Evolutionary conservation across 495 filamentous ascomycete species (phyloP).

Genomic region (Penicillium waksmanii): DNA sequence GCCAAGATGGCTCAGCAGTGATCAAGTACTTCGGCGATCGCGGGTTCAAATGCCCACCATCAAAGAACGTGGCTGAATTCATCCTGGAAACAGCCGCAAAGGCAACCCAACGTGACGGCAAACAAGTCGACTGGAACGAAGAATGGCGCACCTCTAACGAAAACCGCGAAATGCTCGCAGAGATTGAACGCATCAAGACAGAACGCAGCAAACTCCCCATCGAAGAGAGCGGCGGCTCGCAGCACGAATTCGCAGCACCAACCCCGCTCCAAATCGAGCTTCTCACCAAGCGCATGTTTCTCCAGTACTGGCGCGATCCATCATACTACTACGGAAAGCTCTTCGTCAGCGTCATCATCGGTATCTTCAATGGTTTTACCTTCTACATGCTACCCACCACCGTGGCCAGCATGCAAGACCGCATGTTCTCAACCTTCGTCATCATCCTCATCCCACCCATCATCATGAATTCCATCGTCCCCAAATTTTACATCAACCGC

Average conservation of each 20-base stretch:
- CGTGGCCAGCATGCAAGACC: constrained; percentile 73
- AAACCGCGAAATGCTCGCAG: constrained; percentile 52
- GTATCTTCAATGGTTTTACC: constrained; percentile 82
- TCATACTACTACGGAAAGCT: constrained; percentile 78
- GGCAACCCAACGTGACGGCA: constrained; percentile 51
- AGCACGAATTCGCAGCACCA: constrained; percentile 67
- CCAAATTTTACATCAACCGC: constrained; percentile 81
- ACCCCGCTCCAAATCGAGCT: constrained; percentile 59
- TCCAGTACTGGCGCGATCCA: constrained; percentile 70
- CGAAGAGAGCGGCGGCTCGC: constrained; percentile 35
- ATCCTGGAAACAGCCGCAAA: constrained; percentile 81
- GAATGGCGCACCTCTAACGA: constrained; percentile 70
- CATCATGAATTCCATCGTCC: constrained; percentile 75
- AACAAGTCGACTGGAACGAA: constrained; percentile 67
- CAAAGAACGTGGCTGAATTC: constrained; percentile 83
- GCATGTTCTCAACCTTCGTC: constrained; percentile 77
- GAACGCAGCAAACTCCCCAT: constrained; percentile 54
- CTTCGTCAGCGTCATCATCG: constrained; percentile 69
- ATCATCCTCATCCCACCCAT: constrained; percentile 76
- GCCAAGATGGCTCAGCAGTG: constrained; percentile 62
- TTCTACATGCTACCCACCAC: constrained; percentile 75
- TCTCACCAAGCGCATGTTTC: constrained; percentile 68
- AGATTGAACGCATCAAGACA: constrained; percentile 63
- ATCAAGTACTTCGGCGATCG: constrained; percentile 69
- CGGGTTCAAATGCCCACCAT: constrained; percentile 61